phyloP scores from a whole-genome alignment of 2,329 filamentous ascomycete species.

The Elsinoe australis region DNA sequence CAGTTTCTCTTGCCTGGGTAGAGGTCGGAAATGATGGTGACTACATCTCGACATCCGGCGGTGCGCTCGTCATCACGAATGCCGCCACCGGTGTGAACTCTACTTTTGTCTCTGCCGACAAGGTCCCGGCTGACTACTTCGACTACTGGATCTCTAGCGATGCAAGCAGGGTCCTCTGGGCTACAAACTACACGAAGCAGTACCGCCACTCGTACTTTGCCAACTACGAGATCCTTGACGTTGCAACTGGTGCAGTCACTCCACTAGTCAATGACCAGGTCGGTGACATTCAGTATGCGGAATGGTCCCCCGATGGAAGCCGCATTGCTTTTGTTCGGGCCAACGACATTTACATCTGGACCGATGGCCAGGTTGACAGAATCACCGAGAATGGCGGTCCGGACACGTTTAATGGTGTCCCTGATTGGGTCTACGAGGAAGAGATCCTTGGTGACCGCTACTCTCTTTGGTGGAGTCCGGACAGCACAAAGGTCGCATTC shows the following conservation, averaged over 20 bases:
- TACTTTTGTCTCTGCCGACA: constrained; percentile 51
- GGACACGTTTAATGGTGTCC: constrained; percentile 56
- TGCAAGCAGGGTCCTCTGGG: constrained; percentile 52
- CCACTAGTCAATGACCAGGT: constrained; percentile 52
- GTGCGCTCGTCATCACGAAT: constrained; percentile 53
- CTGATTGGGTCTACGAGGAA: constrained; percentile 59
- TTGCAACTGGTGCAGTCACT: constrained; percentile 47
- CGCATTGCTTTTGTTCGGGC: constrained; percentile 60
- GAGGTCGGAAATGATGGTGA: constrained; percentile 53
- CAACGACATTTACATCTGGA: constrained; percentile 57
- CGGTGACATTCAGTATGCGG: constrained; percentile 61
- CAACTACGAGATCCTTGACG: constrained; percentile 58
- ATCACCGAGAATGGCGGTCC: constrained; percentile 54
- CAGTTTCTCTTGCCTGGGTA: constrained; percentile 51
- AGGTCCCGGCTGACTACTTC: constrained; percentile 48
- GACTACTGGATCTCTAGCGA: constrained; percentile 58
- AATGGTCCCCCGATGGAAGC: constrained; percentile 51
- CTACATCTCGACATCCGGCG: constrained; percentile 47
- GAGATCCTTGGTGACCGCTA: constrained; percentile 48
- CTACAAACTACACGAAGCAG: constrained; percentile 59
- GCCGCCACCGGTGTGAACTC: constrained; percentile 51
- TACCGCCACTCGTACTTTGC: constrained; percentile 62
- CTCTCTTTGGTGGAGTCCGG: constrained; percentile 52
- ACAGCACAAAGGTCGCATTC: constrained; percentile 48
- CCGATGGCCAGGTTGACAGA: constrained; percentile 47